phyloP scores from a whole-genome alignment of 108 stramenopile species.

The Discostella stelligeroides region DNA sequence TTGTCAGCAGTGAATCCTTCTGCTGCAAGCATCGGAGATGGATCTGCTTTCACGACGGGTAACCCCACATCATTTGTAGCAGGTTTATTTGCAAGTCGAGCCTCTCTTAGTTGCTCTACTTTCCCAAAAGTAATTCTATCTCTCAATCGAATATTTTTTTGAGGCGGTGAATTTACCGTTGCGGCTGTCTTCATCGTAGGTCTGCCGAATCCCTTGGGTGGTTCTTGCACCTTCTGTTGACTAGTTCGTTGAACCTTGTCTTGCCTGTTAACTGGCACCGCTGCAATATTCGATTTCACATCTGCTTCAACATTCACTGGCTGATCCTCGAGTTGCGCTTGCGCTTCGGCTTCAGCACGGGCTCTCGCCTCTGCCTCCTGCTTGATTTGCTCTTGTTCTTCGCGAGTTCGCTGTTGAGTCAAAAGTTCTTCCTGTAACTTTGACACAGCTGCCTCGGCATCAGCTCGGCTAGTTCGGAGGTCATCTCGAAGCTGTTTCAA shows the following conservation, averaged over 20 bases:
- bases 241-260: slow-evolving; percentile 6
- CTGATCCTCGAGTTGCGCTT: not conserved
- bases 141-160: slow-evolving; percentile 7
- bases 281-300: not conserved
- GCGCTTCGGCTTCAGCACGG: not conserved
- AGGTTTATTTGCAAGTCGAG: slow-evolving; percentile 1
- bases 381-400: not conserved
- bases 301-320: not conserved
- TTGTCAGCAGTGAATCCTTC: slow-evolving; percentile 12
- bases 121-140: slow-evolving; percentile 14
- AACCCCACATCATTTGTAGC: not conserved
- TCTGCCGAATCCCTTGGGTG: slow-evolving; percentile 22
- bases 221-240: not conserved
- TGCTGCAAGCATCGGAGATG: not conserved
- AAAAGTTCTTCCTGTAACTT: slow-evolving; percentile 17
- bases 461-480: slow-evolving; percentile 3
- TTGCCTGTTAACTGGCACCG: slow-evolving; percentile 8
- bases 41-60: not conserved
- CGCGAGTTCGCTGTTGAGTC: not conserved
- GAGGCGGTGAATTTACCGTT: not conserved
- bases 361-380: slow-evolving; percentile 6
- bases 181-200: slow-evolving; percentile 18
- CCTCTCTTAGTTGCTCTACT: slow-evolving; percentile 9
- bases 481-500: slow-evolving; percentile 13
- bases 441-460: not conserved